Conservation (phyloP, 2,329 filamentous ascomycete species). For the Aspergillus sp. region DNA sequence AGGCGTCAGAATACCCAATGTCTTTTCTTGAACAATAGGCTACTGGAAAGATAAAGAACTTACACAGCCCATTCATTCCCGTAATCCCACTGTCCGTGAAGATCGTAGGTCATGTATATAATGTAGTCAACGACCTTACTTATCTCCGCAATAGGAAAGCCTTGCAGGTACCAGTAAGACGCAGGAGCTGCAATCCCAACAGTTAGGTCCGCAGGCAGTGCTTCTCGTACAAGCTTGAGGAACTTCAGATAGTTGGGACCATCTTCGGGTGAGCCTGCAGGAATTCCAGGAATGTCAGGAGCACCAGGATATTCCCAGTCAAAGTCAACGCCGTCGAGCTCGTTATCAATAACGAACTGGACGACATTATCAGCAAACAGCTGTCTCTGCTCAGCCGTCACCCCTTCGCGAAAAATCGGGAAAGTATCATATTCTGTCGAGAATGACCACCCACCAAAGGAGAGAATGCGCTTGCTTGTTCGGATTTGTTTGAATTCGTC, state of each 20-base stretch:
- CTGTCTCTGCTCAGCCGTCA: slow-evolving; percentile 37
- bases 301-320: slow-evolving; percentile 18
- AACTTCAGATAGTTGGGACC: slow-evolving; percentile 37
- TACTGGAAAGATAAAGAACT: no score
- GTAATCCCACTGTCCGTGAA: slow-evolving; percentile 15
- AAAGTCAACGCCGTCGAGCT: slow-evolving; percentile 11
- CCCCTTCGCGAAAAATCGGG: slow-evolving; percentile 39
- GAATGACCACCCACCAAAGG: slow-evolving; percentile 22
- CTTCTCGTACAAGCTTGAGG: slow-evolving; percentile 18
- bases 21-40: no score
- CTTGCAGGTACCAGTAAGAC: slow-evolving; percentile 30
- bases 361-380: slow-evolving; percentile 38
- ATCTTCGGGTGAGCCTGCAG: slow-evolving; percentile 27
- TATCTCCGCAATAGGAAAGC: slow-evolving; percentile 16
- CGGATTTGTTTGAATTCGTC: slow-evolving; percentile 36
- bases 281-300: slow-evolving; percentile 23
- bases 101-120: slow-evolving; percentile 22
- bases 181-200: slow-evolving; percentile 13
- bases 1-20: no score
- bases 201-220: slow-evolving; percentile 17
- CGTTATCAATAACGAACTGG: slow-evolving; percentile 9
- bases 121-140: slow-evolving; percentile 15
- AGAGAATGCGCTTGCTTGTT: slow-evolving; percentile 40
- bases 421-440: slow-evolving; percentile 40
- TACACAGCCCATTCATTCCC: background rate